phyloP scores from a whole-genome alignment of 192 early-diverging fungal genomes.

The Lunasporangiospora selenospora region DNA sequence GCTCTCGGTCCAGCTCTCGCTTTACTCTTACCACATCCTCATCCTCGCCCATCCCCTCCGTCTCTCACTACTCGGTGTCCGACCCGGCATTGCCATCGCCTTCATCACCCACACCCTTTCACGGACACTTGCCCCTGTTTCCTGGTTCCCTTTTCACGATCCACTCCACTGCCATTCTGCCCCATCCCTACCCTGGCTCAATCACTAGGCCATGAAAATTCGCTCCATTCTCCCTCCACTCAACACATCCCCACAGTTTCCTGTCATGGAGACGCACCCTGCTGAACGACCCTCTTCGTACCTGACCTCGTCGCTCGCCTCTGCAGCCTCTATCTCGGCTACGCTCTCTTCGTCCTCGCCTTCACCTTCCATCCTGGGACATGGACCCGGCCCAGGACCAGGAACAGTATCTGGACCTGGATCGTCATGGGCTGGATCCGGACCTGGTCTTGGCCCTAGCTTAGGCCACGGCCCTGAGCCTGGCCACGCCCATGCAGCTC shows the following conservation, averaged over 20 bases:
- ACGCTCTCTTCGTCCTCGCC: slow-evolving; percentile 2
- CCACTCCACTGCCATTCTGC: neutral
- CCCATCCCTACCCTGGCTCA: neutral
- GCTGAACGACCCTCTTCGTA: slow-evolving; percentile 29
- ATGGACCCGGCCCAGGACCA: no score
- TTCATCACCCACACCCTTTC: neutral
- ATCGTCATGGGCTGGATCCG: no score
- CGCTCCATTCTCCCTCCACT: slow-evolving; percentile 19
- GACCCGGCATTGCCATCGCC: neutral
- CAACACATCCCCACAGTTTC: slow-evolving; percentile 34
- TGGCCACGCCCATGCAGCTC: no score
- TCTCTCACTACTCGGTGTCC: neutral
- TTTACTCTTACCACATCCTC: neutral
- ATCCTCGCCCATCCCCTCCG: neutral
- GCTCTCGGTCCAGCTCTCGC: no score
- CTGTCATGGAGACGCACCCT: slow-evolving; percentile 32
- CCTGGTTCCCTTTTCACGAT: neutral
- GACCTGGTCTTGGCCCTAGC: no score
- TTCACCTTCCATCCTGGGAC: neutral
- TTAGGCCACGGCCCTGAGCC: no score
- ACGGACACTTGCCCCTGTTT: neutral
- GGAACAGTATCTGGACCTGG: no score
- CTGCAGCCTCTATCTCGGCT: neutral
- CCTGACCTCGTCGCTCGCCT: slow-evolving; percentile 15
- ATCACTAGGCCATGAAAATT: slow-evolving; percentile 31